Base-by-base conservation (phyloP, 352 stramenopile species). In the Phytopythium helicoides region DNA sequence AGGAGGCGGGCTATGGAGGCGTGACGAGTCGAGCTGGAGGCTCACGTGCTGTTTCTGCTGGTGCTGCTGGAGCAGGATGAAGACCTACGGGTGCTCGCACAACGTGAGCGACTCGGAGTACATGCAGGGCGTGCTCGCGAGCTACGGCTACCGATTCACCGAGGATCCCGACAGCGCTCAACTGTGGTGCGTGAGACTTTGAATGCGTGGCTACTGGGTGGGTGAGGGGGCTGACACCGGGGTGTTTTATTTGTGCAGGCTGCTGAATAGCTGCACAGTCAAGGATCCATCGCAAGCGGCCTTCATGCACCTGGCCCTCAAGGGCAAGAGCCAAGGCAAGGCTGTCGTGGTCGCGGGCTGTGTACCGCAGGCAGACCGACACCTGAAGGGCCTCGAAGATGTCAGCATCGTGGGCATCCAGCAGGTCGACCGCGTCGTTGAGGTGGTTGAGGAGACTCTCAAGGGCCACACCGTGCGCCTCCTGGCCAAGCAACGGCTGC, bases 81-180 rank as follows among this genome's bases (percentile, higher is more conserved):
- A 92, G 56, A 97, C 89, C 28, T 98, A 94, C 59, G 92, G 92
- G 47, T 98, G 92, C 61, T 87, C 86, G 49, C 92, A 98, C 74
- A 98, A 98, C 48, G 84, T 97, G 49, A 92, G 75, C 58, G 92
- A 98, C 68, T 89, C 79, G 49, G 92, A 98, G 67, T 98, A 98
- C 71, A 98, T 98, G 92, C 73, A 90, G 53, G 92, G 92, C 39
- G 68, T 96, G 52, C 66, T 98, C 25, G 68, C 75, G 38, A 89
- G 80, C 65, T 97, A 97, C 67, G 92, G 92, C 39, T 98, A 97
- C 58, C 73, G 64, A 4, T 88, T 97, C 64, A 85, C 81, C 19
- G 71, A 92, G 23, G 70, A 86, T 38, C 54, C 77, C 8, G 71
- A 93, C 35, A 68, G 77, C 15, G 89, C 89, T 15, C 84, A 97